Percentiles rank a stretch among this genome's conserved stretches.
Evolutionary conservation across 768 basidiomycete genomes (phyloP).

Genomic region (Kwoniella dendrophila): DNA sequence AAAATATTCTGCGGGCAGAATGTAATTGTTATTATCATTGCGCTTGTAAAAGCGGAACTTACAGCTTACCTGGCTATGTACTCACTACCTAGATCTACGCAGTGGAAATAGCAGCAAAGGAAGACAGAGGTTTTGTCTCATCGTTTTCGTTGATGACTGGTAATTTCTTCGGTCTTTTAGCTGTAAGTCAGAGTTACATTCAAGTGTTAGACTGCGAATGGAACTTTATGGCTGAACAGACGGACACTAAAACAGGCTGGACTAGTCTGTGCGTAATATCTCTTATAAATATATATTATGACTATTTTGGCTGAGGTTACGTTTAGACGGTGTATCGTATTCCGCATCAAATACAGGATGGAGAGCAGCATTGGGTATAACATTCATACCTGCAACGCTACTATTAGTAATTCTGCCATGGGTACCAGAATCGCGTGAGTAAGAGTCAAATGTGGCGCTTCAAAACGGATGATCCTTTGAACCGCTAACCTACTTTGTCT

Average conservation of each 20-base stretch:
- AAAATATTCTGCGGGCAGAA: not conserved
- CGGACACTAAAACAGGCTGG: conserved; percentile 19
- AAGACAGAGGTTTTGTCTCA: conserved; percentile 42
- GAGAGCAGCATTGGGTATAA: conserved; percentile 35
- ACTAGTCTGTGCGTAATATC: conserved; percentile 29
- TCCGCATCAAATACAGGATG: conserved; percentile 30
- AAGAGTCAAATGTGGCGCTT: not conserved
- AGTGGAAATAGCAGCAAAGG: conserved; percentile 41
- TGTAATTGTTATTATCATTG: not conserved
- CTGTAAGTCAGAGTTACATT: conserved; percentile 15
- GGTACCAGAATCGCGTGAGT: conserved; percentile 42
- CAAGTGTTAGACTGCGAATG: not conserved
- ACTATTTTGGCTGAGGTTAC: not conserved
- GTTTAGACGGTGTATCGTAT: conserved; percentile 36
- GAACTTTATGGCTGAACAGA: not conserved
- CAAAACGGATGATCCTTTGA: not conserved
- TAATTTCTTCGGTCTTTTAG: conserved; percentile 40
- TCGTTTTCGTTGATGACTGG: conserved; percentile 43
- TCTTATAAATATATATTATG: not conserved
- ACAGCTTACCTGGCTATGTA: too few species aligned
- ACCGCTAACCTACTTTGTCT: too few species aligned
- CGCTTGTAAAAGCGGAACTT: too few species aligned
- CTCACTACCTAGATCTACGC: conserved; percentile 31
- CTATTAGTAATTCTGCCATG: conserved; percentile 34
- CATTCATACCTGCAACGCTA: conserved; percentile 38